Conservation (phyloP, 306 rosid species). For the Malus domestica region ASM211411v1 NC_041789.1:18648001-18648500, state of each 20-base stretch:
- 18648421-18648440: background rate
- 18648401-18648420: slow-evolving; percentile 21
- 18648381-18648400: background rate
- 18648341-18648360: slow-evolving; percentile 11
- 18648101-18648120: background rate
- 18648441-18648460: background rate
- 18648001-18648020: background rate
- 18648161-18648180: slow-evolving; percentile 84
- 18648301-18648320: background rate
- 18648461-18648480: too few relatives aligned
- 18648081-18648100: background rate
- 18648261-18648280: background rate
- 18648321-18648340: background rate
- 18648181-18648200: slow-evolving; percentile 70
- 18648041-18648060: background rate
- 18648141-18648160: slow-evolving; percentile 79
- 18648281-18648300: background rate
- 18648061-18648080: background rate
- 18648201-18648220: slow-evolving; percentile 77
- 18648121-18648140: slow-evolving; percentile 74
- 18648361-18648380: background rate
- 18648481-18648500: slow-evolving; percentile 1
- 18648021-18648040: background rate
- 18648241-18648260: slow-evolving; percentile 39
- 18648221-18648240: slow-evolving; percentile 49